These are phyloP conservation scores for Flaveria brownii DNA, from an alignment of 129 eudicot genomes.

Conservation along the genomic window DNA sequence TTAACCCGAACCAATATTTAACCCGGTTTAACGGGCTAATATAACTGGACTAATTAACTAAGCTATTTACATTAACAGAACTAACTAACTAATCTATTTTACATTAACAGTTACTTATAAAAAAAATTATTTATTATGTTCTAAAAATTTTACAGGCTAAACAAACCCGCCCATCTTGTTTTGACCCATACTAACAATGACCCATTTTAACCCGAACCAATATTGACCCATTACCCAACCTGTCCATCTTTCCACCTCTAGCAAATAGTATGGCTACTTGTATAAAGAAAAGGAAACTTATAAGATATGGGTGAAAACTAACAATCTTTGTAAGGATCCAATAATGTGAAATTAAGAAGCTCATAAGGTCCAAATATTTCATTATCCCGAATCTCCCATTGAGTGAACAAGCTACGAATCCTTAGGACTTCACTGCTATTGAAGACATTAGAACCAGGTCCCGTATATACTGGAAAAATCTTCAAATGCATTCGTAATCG, in stretches of 20 bases:
- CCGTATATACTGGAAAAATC: slow-evolving; percentile 53
- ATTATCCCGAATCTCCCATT: slow-evolving; percentile 69
- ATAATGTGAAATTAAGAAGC: slow-evolving; percentile 62
- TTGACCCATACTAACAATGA: not conserved
- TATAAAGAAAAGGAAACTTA: not conserved
- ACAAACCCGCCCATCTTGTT: not conserved
- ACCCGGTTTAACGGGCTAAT: too few species aligned
- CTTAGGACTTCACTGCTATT: slow-evolving; percentile 62
- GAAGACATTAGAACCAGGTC: slow-evolving; percentile 30
- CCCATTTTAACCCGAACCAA: not conserved
- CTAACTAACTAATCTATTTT: too few species aligned
- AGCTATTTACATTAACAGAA: too few species aligned
- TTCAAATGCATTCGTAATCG: slow-evolving; percentile 60
- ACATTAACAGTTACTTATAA: too few species aligned
- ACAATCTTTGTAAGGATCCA: slow-evolving; percentile 57
- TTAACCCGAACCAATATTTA: too few species aligned
- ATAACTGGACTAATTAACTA: too few species aligned
- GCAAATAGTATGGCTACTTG: not conserved
- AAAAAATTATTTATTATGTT: not conserved
- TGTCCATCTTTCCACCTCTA: not conserved
- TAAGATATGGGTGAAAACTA: slow-evolving; percentile 34
- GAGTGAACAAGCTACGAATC: slow-evolving; percentile 58
- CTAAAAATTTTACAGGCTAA: not conserved
- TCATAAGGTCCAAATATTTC: slow-evolving; percentile 79
- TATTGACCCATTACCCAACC: slow-evolving; percentile 7